phyloP scores from a whole-genome alignment of 805 yeast species.

The Wickerhamomyces tratensis region DNA sequence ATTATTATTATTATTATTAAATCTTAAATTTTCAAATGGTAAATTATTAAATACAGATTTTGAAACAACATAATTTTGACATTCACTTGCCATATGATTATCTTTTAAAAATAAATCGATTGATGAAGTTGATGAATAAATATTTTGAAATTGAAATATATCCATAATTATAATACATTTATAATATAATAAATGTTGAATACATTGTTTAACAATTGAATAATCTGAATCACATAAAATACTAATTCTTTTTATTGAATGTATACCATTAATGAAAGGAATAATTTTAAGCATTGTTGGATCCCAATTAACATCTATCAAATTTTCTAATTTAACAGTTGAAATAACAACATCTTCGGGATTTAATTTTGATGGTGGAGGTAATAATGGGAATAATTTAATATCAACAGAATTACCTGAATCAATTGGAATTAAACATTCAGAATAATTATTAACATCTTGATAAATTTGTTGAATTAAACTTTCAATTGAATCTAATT shows the following conservation, averaged over 20 bases:
- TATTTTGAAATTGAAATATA: conserved; percentile 80
- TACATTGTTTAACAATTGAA: conserved; percentile 70
- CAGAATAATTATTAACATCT: conserved; percentile 91
- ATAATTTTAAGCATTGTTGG: conserved; percentile 88
- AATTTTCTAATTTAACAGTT: conserved; percentile 60
- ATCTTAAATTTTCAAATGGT: conserved; percentile 19
- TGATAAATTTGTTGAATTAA: conserved; percentile 85
- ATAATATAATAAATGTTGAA: conserved; percentile 86
- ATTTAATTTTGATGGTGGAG: conserved; percentile 65
- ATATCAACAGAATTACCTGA: conserved; percentile 85
- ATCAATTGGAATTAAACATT: conserved; percentile 90
- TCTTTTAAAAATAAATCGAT: conserved; percentile 61
- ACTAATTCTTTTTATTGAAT: conserved; percentile 70
- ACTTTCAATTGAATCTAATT: conserved; percentile 50
- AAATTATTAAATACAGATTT: conserved; percentile 24
- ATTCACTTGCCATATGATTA: conserved; percentile 61
- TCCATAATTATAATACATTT: conserved; percentile 77
- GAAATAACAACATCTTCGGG: conserved; percentile 88
- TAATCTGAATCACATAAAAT: conserved; percentile 75
- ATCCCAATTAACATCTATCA: conserved; percentile 93
- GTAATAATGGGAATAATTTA: conserved; percentile 82
- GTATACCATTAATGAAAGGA: conserved; percentile 83
- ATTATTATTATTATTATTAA: not conserved
- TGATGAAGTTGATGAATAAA: conserved; percentile 81
- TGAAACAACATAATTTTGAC: conserved; percentile 71